Conservation (phyloP, 2,329 filamentous ascomycete species). For the Grosmannia huntii region DNA sequence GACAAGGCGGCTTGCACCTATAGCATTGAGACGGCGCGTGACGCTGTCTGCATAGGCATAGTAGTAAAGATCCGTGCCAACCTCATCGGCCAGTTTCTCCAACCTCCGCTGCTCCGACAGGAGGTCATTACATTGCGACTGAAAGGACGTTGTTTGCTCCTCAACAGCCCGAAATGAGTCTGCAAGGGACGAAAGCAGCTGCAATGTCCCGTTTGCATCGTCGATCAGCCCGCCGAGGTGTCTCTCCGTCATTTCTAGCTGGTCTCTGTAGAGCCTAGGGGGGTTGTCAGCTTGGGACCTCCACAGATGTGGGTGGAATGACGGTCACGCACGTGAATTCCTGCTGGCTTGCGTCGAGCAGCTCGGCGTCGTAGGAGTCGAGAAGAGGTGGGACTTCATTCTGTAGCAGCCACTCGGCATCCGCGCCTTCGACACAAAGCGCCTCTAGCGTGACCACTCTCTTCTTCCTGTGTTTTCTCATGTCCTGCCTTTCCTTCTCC, state of each 20-base stretch:
- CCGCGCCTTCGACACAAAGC: constrained; percentile 26
- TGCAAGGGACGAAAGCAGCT: constrained; percentile 65
- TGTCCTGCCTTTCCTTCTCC: neutral
- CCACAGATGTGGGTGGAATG: no score
- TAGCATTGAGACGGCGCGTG: constrained; percentile 80
- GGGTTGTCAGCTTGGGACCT: neutral
- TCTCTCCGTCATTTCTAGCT: constrained; percentile 62
- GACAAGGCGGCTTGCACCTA: constrained; percentile 75
- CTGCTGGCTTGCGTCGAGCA: constrained; percentile 72
- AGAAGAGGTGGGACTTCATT: constrained; percentile 20
- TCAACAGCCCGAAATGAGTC: constrained; percentile 82
- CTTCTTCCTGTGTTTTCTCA: constrained; percentile 15
- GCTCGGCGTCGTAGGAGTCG: constrained; percentile 50
- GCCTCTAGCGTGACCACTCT: constrained; percentile 35
- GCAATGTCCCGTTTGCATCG: constrained; percentile 64
- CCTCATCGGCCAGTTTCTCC: constrained; percentile 65
- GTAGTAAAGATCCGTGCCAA: constrained; percentile 84
- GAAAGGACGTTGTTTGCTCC: constrained; percentile 82
- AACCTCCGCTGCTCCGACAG: constrained; percentile 70
- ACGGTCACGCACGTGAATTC: constrained; percentile 58
- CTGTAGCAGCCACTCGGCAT: constrained; percentile 9
- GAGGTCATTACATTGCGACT: constrained; percentile 80
- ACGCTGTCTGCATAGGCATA: constrained; percentile 90
- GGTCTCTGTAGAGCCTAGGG: constrained; percentile 50
- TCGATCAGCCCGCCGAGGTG: constrained; percentile 69